Evolutionary conservation across 192 early-diverging fungal species (phyloP).

Genomic region (Backusella tuberculispora): DNA sequence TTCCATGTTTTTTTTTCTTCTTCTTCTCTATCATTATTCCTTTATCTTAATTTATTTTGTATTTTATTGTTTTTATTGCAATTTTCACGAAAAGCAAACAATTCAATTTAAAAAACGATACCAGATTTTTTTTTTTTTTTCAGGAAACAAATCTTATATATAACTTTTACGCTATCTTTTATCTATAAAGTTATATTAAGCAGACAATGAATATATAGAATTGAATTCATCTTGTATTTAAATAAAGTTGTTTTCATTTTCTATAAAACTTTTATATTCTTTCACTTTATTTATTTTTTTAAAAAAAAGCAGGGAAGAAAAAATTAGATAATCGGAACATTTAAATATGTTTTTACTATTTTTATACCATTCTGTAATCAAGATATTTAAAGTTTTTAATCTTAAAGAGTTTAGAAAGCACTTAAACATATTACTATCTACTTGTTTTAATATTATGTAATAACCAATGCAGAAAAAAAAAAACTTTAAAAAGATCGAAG

Average conservation of each 20-base stretch:
- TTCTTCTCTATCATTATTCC: not conserved
- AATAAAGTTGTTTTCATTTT: not conserved
- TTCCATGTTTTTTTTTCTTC: constrained; percentile 6
- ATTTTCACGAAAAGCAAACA: constrained; percentile 15
- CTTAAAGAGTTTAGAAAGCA: too few species aligned
- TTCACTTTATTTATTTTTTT: too few species aligned
- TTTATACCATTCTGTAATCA: too few species aligned
- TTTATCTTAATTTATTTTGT: constrained; percentile 16
- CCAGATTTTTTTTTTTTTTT: not conserved
- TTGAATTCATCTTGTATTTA: not conserved
- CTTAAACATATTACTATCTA: too few species aligned
- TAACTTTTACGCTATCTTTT: not conserved
- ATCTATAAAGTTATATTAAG: not conserved
- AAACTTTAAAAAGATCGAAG: too few species aligned
- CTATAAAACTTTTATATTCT: too few species aligned
- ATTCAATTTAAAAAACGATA: not conserved
- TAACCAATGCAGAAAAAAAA: too few species aligned
- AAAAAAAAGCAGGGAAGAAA: too few species aligned
- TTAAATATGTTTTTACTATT: too few species aligned
- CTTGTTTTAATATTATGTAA: too few species aligned
- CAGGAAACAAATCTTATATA: not conserved
- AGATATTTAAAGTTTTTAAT: too few species aligned
- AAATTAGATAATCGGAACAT: too few species aligned
- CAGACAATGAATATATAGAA: not conserved
- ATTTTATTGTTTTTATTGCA: constrained; percentile 8